Conservation (phyloP, 2,329 filamentous ascomycete species). For the Penicillium rolfsii region DNA sequence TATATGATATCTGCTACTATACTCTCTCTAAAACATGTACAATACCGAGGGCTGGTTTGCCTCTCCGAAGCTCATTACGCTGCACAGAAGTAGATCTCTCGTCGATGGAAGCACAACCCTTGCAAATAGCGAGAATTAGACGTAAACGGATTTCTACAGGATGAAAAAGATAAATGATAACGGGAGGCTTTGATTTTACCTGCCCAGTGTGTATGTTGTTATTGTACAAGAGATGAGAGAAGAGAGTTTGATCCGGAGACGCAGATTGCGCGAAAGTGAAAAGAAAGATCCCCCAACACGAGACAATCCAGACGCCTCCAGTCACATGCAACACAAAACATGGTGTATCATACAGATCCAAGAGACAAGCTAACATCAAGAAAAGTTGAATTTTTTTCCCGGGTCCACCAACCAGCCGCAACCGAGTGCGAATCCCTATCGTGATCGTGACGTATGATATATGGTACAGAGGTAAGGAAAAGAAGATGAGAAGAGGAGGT, state of each 20-base stretch:
- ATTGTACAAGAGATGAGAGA: constrained; percentile 43
- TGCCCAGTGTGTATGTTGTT: constrained; percentile 36
- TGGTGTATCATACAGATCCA: constrained; percentile 41
- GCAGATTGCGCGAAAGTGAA: constrained; percentile 26
- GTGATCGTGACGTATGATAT: constrained; percentile 38
- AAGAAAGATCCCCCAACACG: constrained; percentile 29
- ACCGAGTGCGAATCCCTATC: constrained; percentile 30
- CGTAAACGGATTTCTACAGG: neutral
- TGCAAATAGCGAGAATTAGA: neutral
- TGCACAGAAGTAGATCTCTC: neutral
- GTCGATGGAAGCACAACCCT: neutral
- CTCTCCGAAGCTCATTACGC: neutral
- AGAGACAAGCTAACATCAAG: constrained; percentile 32
- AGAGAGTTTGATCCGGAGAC: constrained; percentile 34
- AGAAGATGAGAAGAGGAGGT: constrained; percentile 13
- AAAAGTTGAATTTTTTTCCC: constrained; percentile 28
- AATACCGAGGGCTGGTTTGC: constrained; percentile 8
- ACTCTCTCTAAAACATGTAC: constrained; percentile 16
- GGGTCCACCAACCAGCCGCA: constrained; percentile 29
- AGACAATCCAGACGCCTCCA: constrained; percentile 37
- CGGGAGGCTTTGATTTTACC: constrained; percentile 13
- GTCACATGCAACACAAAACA: constrained; percentile 31
- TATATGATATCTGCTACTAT: constrained; percentile 17
- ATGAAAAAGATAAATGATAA: constrained; percentile 17
- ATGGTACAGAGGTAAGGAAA: constrained; percentile 38